These are phyloP conservation scores for Garcia nutans DNA, from an alignment of 345 rosid genomes.

Conservation along the genomic window DNA sequence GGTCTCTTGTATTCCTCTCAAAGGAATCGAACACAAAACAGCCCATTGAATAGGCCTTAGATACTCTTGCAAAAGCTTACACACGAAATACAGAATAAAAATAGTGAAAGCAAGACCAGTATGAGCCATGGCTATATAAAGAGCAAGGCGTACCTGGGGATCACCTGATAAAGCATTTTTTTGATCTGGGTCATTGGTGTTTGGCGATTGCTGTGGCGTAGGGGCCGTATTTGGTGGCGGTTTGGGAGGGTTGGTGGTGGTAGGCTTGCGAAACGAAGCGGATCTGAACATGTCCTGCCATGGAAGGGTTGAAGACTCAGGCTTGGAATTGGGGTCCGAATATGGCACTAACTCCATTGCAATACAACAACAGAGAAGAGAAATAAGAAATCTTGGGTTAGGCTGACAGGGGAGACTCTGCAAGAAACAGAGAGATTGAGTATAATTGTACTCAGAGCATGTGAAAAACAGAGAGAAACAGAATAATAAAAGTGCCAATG, in stretches of 20 bases:
- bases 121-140: conserved; percentile 98
- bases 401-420: background rate
- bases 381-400: background rate
- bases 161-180: conserved; percentile 48
- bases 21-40: conserved; percentile 81
- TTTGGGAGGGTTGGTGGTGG: conserved; percentile 36
- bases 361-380: background rate
- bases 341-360: conserved; percentile 81
- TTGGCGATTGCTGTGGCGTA: conserved; percentile 7
- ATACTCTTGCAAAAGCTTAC: conserved; percentile 79
- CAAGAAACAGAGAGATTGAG: background rate
- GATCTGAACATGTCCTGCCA: conserved; percentile 99
- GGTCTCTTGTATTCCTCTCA: conserved; percentile 83
- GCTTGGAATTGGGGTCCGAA: conserved; percentile 49
- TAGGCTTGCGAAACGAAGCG: conserved; percentile 66
- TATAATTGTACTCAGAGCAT: background rate
- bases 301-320: conserved; percentile 48
- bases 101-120: conserved; percentile 78
- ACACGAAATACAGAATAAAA: conserved; percentile 58
- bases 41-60: conserved; percentile 97
- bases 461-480: background rate
- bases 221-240: conserved; percentile 27
- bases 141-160: conserved; percentile 81
- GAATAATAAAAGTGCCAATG: background rate
- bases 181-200: conserved; percentile 24